These are phyloP conservation scores for Talaromyces proteolyticus DNA, from an alignment of 495 filamentous ascomycete genomes.

Conservation along the genomic window DNA sequence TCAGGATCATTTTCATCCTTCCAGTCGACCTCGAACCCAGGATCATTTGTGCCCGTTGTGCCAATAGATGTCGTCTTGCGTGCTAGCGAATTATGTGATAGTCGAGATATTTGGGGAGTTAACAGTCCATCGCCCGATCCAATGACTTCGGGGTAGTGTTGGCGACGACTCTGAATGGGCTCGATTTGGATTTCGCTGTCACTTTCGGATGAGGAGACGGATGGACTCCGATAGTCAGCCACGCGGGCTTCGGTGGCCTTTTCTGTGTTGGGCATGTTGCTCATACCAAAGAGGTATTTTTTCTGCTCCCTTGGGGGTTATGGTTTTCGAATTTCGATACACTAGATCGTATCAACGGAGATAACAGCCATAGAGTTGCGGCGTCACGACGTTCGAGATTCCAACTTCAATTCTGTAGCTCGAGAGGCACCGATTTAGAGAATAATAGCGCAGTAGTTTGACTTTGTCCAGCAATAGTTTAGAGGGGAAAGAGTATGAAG, in stretches of 20 bases:
- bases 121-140: constrained; percentile 9
- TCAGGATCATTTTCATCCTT: constrained; percentile 54
- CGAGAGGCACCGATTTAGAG: too few species aligned
- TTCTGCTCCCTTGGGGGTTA: too few species aligned
- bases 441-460: too few species aligned
- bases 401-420: too few species aligned
- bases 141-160: background rate
- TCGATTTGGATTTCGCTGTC: constrained; percentile 4
- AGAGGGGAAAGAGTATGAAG: too few species aligned
- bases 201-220: background rate
- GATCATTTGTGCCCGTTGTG: constrained; percentile 54
- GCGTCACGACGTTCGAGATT: too few species aligned
- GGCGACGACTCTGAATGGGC: constrained; percentile 3
- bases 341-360: too few species aligned
- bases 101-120: constrained; percentile 18
- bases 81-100: constrained; percentile 21
- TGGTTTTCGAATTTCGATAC: too few species aligned
- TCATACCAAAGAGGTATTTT: too few species aligned
- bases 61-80: constrained; percentile 44
- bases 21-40: constrained; percentile 73
- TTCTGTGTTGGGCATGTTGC: background rate
- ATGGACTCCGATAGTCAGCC: background rate
- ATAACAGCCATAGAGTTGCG: too few species aligned
- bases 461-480: too few species aligned
- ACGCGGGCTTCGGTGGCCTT: background rate